Base-by-base conservation (phyloP, 2,329 filamentous ascomycete genomes). In the Albophoma yamanashiensis region DNA sequence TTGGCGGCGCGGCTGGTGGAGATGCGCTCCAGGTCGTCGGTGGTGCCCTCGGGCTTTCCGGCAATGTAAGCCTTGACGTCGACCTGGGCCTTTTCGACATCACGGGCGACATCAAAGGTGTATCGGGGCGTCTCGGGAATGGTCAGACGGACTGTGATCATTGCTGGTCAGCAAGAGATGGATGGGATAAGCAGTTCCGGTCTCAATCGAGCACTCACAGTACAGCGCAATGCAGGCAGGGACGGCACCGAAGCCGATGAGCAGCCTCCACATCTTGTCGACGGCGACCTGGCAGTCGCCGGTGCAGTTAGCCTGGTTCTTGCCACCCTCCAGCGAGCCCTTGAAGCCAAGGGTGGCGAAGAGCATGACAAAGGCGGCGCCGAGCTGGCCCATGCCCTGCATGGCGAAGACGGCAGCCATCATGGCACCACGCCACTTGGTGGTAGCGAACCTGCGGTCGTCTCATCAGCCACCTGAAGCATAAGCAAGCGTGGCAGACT, bases 41-140 rank as follows among this genome's bases (percentile, higher is more conserved):
- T 80, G 11, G 81, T 69, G 47, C 86, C 87, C 66, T 88, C 82
- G 9, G 65, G 71, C 71, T 83, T 81, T 62, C 89, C 88, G 39
- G 76, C 77, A 59, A 91, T 83, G 74, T 93, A 94, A n/a, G 87
- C 86, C 69, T 86, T 83, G 65, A 88, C 83, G 64, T 94, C 90
- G 55, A 83, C 84, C 58, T 85, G 81, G 50, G 84, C 91, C 76
- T 91, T 87, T 67, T 89, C 83, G 45, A 91, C 80, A 68, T 94
- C 89, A 52, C 84, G 85, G 57, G 85, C 82, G 27, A 94, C 83
- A 69, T 94, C 90, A 67, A 94, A 93, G 36, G 91, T 94, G 76
- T 94, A 95, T 36, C 91, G 88, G 58, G 91, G 90, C 40, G 90
- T 93, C 76, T 95, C 91, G 31, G 91, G 91, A 65, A 95, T 93